Evolutionary conservation across 1,139 yeast genomes (phyloP), one percentile per base, ranked within the genome.

Genomic region (Scheffersomyces stambukii): DNA sequence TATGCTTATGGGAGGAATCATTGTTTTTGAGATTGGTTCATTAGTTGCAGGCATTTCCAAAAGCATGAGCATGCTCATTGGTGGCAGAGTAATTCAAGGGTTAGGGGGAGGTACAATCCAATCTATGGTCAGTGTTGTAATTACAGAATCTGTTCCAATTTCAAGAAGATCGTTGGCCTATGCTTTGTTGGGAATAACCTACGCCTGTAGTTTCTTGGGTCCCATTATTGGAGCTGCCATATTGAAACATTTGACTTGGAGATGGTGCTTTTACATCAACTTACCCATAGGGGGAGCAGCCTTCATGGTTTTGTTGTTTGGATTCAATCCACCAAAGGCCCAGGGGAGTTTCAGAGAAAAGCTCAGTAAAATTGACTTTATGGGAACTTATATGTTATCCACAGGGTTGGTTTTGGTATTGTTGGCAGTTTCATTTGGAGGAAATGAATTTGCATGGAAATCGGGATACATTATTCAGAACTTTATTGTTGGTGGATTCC

Each of bases 181-280:
- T 48, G 66, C 74, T 3, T 45, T 64, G 16, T 52, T 77, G 30
- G 77, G 78, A 9, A 51, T 65, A 14, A 64, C 77, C 0, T 78
- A 75, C 52, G 68, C 77, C 9, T 27, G 31, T 18, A 62, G 76
- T 13, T 78, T 67, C 4, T 46, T 68, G 22, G 88, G 88, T 1
- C 88, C 89, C 0, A 60, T 80, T 31, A 46, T 80, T 21, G 86
- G 88, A 16, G 86, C 86, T 18, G 78, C 80, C 2, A 27, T 27
- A 4, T 71, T 79, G 41, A 65, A 83, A 2, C 62, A 72, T 29
- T 77, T 74, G 2, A 60, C 76, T 10, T 81, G 89, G 89, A 65
- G 91, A 49, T 81, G 89, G 88, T 76, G 84, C 42, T 81, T 81
- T 50, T 82, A 75, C 50, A 65, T 81, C 43, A 81, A 81, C 48